Percentiles rank a stretch among this genome's conserved stretches.
Evolutionary conservation across 306 rosid genomes (phyloP).

Genomic region (Begonia loranthoides): DNA sequence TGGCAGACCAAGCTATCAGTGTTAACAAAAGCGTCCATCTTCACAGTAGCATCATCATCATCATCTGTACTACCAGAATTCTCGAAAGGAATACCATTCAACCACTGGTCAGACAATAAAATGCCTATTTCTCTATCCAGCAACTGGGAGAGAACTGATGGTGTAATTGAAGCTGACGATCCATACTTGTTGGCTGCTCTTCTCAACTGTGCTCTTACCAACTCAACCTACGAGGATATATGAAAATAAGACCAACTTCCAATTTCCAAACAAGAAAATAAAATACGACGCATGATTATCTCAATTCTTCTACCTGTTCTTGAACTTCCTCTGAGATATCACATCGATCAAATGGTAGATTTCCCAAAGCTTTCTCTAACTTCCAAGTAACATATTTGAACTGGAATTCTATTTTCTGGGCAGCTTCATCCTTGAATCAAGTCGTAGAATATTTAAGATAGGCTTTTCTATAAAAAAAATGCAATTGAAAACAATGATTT

Average conservation of each 20-base stretch:
- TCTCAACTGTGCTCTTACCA: slow-evolving; percentile 72
- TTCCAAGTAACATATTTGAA: slow-evolving; percentile 83
- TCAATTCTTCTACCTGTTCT: slow-evolving; percentile 65
- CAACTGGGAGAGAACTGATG: slow-evolving; percentile 33
- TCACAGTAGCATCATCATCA: slow-evolving; percentile 28
- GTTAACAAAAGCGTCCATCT: slow-evolving; percentile 18
- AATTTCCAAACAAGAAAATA: slow-evolving; percentile 3
- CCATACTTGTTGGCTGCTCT: slow-evolving; percentile 77
- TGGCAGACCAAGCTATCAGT: slow-evolving; percentile 24
- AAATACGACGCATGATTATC: neutral
- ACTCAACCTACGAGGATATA: slow-evolving; percentile 54
- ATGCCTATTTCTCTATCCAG: slow-evolving; percentile 27
- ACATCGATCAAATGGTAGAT: slow-evolving; percentile 46
- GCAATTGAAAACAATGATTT: too few relatives aligned
- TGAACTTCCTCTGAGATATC: slow-evolving; percentile 87
- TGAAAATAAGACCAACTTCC: slow-evolving; percentile 2
- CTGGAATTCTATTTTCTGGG: slow-evolving; percentile 46
- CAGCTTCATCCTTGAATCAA: slow-evolving; percentile 74
- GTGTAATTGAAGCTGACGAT: slow-evolving; percentile 33
- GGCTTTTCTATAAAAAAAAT: slow-evolving; percentile 2
- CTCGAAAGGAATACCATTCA: slow-evolving; percentile 24
- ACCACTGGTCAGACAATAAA: slow-evolving; percentile 26
- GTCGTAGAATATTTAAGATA: slow-evolving; percentile 43
- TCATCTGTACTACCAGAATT: slow-evolving; percentile 18
- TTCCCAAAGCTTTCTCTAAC: slow-evolving; percentile 62